These are phyloP conservation scores for Fusarium subglutinans DNA, from an alignment of 2,329 filamentous ascomycete species.

Conservation along the genomic window DNA sequence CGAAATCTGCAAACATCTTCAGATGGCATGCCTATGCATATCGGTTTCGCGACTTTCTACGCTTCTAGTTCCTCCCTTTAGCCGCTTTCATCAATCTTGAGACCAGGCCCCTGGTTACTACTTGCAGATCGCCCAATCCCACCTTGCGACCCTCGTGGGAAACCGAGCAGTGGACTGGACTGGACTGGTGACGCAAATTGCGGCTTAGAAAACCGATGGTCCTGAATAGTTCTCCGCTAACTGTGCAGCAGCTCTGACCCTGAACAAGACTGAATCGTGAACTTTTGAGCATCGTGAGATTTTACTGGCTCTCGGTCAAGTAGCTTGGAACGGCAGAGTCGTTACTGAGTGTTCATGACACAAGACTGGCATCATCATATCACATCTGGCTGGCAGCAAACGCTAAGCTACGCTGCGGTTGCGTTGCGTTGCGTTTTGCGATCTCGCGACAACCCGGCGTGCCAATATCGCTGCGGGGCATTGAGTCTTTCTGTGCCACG, in stretches of 20 bases:
- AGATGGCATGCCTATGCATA: not conserved
- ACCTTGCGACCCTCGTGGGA: constrained; percentile 33
- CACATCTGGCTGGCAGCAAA: constrained; percentile 25
- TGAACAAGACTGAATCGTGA: constrained; percentile 8
- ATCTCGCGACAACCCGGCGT: constrained; percentile 33
- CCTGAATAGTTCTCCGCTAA: constrained; percentile 9
- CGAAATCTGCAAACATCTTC: not conserved
- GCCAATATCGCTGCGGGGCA: constrained; percentile 37
- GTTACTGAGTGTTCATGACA: constrained; percentile 35
- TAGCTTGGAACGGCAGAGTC: constrained; percentile 22
- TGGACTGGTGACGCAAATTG: constrained; percentile 38
- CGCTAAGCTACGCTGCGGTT: constrained; percentile 15
- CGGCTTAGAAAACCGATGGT: constrained; percentile 15
- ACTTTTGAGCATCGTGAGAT: constrained; percentile 7
- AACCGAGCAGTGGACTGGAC: constrained; percentile 22
- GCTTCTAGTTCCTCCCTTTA: constrained; percentile 31
- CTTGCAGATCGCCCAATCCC: constrained; percentile 42
- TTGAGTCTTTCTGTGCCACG: constrained; percentile 25
- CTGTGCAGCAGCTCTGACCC: constrained; percentile 4
- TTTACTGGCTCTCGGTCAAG: constrained; percentile 18
- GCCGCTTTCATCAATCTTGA: constrained; percentile 31
- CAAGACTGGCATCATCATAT: constrained; percentile 43
- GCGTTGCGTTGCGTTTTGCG: constrained; percentile 10
- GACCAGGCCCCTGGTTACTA: constrained; percentile 40
- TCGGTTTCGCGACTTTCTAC: constrained; percentile 10